Evolutionary conservation across 2,329 filamentous ascomycete species (phyloP).

Genomic region (Emmonsiellopsis sp.): DNA sequence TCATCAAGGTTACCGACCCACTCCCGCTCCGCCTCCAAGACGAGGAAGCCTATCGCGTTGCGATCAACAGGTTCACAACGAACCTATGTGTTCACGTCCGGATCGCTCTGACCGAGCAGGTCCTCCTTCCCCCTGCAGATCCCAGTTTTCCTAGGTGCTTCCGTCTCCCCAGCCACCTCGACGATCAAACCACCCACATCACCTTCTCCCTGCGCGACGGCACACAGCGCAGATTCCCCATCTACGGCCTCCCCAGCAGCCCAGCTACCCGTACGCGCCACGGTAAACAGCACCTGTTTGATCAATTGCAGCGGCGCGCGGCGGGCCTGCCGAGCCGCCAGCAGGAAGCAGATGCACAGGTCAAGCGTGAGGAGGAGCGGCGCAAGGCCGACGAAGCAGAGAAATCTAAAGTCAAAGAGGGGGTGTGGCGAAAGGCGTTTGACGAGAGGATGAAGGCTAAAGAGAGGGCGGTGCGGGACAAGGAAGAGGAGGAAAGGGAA

Average conservation of each 20-base stretch:
- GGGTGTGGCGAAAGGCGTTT: background rate
- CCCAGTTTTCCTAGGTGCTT: background rate
- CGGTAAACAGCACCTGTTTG: background rate
- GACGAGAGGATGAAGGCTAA: background rate
- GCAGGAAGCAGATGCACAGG: background rate
- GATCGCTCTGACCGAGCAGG: background rate
- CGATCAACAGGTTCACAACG: background rate
- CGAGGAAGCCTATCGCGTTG: background rate
- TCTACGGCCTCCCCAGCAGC: conserved; percentile 1
- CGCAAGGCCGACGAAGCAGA: background rate
- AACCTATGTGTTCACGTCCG: background rate
- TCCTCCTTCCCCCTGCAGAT: background rate
- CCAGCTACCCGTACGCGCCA: background rate
- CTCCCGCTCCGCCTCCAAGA: background rate
- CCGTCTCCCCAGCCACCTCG: background rate
- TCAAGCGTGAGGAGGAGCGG: background rate
- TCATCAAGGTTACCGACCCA: background rate
- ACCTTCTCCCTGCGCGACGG: background rate
- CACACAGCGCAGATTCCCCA: background rate
- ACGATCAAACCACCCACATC: background rate
- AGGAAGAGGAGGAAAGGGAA: background rate
- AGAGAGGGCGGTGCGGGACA: background rate
- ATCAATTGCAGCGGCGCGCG: background rate
- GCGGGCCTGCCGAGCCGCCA: background rate
- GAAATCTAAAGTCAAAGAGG: background rate